Evolutionary conservation across 2,329 filamentous ascomycete species (phyloP), one percentile per base, ranked within the genome.

Genomic region (Venturia asperata): DNA sequence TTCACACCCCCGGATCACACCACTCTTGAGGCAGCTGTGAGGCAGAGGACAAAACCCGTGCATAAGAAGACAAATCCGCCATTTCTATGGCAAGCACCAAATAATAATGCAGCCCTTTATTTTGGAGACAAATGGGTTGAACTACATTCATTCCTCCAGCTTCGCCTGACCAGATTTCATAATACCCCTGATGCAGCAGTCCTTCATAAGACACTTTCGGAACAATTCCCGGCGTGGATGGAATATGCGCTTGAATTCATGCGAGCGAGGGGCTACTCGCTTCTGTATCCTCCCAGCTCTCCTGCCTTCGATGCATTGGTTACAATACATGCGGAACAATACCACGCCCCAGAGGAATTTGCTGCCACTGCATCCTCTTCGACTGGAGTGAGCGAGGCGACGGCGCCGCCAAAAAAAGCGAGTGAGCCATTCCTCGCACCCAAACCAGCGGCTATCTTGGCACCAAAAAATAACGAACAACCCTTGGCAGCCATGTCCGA

Each of bases 61-160:
- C 69, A 43, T 24, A 68, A 71, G 11, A 70, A 75, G 37, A 70
- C 74, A 5, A 62, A 77, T 5, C 82, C 83, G 0, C 81, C 89
- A 0, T 95, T 96, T 71, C 79, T 96, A 10, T 96, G 92, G 87
- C 89, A 96, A 75, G 85, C 87, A 1, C 92, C 93, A 5, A 89
- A 87, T 68, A 90, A 88, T 71, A 89, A 94, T 68, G 92, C 93
- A 0, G 85, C 87, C 13, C 80, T 99, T 11, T 88, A 93, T 73
- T 86, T 94, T 65, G 92, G 92, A 55, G 85, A 91, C 61, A 92
- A 88, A 72, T 99, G 94, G 94, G 78, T 84, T 15, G 90, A 96
- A 70, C 82, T 96, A 11, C 92, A 97, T 73, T 83, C 86, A 13
- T 94, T 95, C 70, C 82, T 95, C 1, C 84, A 88, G 13, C 82